Evolutionary conservation across 495 filamentous ascomycete genomes (phyloP), one percentile per base, ranked within the genome.

Genomic region (Thermothielavioides terrestris): DNA sequence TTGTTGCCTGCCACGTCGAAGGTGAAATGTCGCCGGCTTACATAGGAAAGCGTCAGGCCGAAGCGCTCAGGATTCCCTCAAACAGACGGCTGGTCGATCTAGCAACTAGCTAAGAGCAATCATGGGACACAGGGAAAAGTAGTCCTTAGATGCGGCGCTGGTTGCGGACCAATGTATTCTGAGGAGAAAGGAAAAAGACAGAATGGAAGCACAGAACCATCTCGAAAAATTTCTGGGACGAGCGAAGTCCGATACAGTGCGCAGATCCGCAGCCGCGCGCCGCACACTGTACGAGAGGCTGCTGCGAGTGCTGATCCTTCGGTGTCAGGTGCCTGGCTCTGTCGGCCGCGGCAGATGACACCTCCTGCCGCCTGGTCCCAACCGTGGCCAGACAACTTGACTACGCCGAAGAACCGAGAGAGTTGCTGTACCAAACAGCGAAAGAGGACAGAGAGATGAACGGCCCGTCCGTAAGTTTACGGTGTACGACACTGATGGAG

Each of bases 11-110:
- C 7, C 8, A 38, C 34, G 40, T 10, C 11, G 27, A 31, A 12
- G 14, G 7, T 34, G 21, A 35, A 41, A 58, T 66, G 63, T 66
- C 32, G 56, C 63, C 61, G 57, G 34, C 41, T 50, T 35, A 49
- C 63, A 68, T 68, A 31, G 63, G 63, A 64, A 65, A 55, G 45
- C 59, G 39, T 66, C 62, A 66, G 18, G n/a, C 59, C 56, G 25
- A 47, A 23, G 12, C 38, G 57, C 63, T 66, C 57, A 35, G 62
- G 47, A 61, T 51, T 63, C 65, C 65, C 65, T 68, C 65, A 68
- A 68, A 68, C 65, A 42, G 41, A 56, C 60, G 65, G 63, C 56
- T 52, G 18, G 22, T 42, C 55, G 20, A 53, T 68, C 61, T 66
- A 23, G 63, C 61, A 66, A 66, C 65, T 41, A 55, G 52, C 54